Conservation (phyloP, 345 rosid species). For the Eucalyptus sp. region DNA sequence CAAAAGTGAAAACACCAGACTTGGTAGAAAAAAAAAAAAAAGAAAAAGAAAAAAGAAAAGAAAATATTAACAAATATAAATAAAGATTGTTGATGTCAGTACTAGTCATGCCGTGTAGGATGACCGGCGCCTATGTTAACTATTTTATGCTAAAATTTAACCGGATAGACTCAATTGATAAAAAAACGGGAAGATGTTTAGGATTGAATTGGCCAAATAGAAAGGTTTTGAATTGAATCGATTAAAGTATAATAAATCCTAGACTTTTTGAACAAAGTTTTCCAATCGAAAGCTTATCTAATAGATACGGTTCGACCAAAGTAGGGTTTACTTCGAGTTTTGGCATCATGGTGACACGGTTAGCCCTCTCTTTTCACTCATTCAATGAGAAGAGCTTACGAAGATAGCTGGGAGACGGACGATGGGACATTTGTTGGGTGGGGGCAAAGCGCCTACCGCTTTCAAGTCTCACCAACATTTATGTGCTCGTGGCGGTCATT, state of each 20-base stretch:
- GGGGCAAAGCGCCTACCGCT: neutral
- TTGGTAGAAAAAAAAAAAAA: neutral
- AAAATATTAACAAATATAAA: too few species aligned
- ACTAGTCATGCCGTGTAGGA: too few species aligned
- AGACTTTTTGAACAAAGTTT: too few species aligned
- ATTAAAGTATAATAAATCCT: neutral
- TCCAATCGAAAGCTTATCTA: neutral
- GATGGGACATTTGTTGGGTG: neutral
- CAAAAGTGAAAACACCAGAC: neutral
- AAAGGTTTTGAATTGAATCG: too few species aligned
- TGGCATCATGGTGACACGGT: neutral
- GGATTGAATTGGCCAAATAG: fast-evolving
- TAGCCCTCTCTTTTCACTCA: neutral
- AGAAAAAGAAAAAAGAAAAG: too few species aligned
- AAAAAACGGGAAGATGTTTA: too few species aligned
- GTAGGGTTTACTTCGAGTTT: neutral
- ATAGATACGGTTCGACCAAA: neutral
- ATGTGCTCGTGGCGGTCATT: neutral
- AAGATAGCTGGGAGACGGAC: neutral
- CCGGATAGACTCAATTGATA: fast-evolving
- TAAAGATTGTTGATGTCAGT: too few species aligned
- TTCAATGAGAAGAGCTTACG: neutral
- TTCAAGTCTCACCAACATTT: neutral
- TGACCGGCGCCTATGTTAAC: too few species aligned
- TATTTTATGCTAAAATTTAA: too few species aligned